phyloP scores from a whole-genome alignment of 1,284 basidiomycete genomes.

The Ganoderma lingzhi region DNA sequence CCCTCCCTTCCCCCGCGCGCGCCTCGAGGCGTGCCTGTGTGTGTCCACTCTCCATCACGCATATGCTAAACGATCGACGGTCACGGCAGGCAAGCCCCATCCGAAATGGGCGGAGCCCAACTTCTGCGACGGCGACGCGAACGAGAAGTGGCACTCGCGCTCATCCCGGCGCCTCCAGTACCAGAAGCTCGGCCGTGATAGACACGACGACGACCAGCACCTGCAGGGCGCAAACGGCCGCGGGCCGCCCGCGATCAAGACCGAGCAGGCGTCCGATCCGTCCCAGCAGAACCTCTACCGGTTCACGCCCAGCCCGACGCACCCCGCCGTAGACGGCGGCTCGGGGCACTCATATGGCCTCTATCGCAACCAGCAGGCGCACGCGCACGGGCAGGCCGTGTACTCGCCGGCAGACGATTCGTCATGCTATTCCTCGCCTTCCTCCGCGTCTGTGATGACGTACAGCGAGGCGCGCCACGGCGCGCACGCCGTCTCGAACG shows the following conservation, averaged over 20 bases:
- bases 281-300: constrained; percentile 42
- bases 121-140: constrained; percentile 79
- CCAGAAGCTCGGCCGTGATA: constrained; percentile 37
- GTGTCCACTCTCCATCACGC: neutral
- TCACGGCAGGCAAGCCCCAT: constrained; percentile 74
- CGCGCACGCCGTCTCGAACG: constrained; percentile 27
- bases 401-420: constrained; percentile 37
- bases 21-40: constrained; percentile 9
- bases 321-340: constrained; percentile 33
- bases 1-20: constrained; percentile 13
- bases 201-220: constrained; percentile 25
- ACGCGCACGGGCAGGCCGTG: constrained; percentile 31
- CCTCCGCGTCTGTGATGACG: constrained; percentile 44
- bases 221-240: constrained; percentile 23
- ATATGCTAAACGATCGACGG: constrained; percentile 15
- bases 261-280: constrained; percentile 41
- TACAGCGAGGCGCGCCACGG: constrained; percentile 38
- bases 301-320: constrained; percentile 39
- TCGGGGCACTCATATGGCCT: constrained; percentile 27
- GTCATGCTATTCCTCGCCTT: constrained; percentile 39
- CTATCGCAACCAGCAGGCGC: constrained; percentile 32
- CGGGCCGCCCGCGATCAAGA: constrained; percentile 43
- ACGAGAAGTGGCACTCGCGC: constrained; percentile 85
- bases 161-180: constrained; percentile 61
- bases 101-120: constrained; percentile 82